phyloP scores from a whole-genome alignment of 352 stramenopile species.

The Paralagenidium karlingii region DNA sequence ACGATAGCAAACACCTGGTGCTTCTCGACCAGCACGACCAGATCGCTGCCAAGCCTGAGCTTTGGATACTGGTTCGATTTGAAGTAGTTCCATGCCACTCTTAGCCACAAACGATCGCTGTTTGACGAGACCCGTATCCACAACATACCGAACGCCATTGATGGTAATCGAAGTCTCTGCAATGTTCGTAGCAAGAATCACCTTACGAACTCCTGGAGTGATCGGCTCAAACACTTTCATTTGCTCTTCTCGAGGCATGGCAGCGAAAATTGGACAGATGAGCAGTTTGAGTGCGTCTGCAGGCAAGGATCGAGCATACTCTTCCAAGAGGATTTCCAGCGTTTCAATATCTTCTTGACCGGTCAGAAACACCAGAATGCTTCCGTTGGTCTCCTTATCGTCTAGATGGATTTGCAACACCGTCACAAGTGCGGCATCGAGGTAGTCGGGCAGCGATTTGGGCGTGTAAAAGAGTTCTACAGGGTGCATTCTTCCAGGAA shows the following conservation, averaged over 20 bases:
- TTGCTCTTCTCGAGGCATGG: slow-evolving; percentile 91
- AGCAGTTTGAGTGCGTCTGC: slow-evolving; percentile 56
- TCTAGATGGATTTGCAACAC: slow-evolving; percentile 87
- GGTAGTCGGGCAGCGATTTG: slow-evolving; percentile 82
- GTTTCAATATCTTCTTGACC: slow-evolving; percentile 96
- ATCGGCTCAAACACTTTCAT: slow-evolving; percentile 88
- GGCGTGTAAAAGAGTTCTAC: slow-evolving; percentile 85
- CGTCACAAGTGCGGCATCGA: slow-evolving; percentile 79
- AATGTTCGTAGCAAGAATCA: slow-evolving; percentile 94
- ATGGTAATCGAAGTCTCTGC: slow-evolving; percentile 98
- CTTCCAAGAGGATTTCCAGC: slow-evolving; percentile 68
- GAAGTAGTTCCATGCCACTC: slow-evolving; percentile 82
- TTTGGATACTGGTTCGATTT: slow-evolving; percentile 80
- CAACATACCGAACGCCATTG: slow-evolving; percentile 87
- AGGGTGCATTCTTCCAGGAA: slow-evolving; percentile 80
- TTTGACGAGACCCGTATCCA: slow-evolving; percentile 82
- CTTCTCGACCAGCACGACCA: slow-evolving; percentile 79
- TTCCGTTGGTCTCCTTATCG: slow-evolving; percentile 55
- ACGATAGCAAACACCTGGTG: slow-evolving; percentile 64
- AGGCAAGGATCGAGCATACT: slow-evolving; percentile 65
- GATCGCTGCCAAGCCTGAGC: slow-evolving; percentile 86
- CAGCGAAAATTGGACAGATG: slow-evolving; percentile 94
- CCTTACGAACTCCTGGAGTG: slow-evolving; percentile 72
- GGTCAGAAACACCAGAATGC: slow-evolving; percentile 92
- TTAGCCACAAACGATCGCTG: slow-evolving; percentile 79